Base-by-base conservation (phyloP, 371 early-diverging fungal species). In the Mortierella sp. region DNA sequence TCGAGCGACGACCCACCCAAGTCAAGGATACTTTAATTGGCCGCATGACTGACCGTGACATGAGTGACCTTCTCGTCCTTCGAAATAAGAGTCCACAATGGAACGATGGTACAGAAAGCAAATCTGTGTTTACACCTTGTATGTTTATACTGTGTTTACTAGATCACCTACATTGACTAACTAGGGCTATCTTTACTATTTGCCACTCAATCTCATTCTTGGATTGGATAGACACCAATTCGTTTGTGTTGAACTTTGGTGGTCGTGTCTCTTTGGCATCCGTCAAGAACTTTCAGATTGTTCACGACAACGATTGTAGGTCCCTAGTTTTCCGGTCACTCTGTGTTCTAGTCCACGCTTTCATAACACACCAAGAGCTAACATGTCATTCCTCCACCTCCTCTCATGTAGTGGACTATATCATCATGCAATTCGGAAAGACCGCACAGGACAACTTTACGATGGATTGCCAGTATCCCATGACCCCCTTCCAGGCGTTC, bases 251-350 rank as follows among this genome's bases (percentile, higher is more conserved):
- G 26, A 99, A 99, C 84, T 99, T 99, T 88, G 97, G 95, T 76
- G 97, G 97, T 11, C 90, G 99, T 21, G 98, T 99, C 0, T 96
- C 97, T 26, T 88, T 95, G 83, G 97, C 99, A 11, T 97, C 97
- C 8, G 98, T 99, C 50, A 98, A 99, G 84, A 99, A 99, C 89
- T 99, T 99, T 89, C 99, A 99, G 88, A 94, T 99, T 71, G 96
- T 99, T 21, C 96, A 96, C 80, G 96, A 96, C 45, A 92, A 96
- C 76, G 97, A 97, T 86, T 89, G 96, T 96, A 92, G 90, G 94
- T 89, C 24, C 57, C 50, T 16, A 24, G 2, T 26, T 26, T 11
- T 13, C 28, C 58, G 0, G 11, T 58, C 4, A 26, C n/a, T n/a
- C 16, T 70, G 34, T 68, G 34, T 13, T 8, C 50, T 55, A n/a